Base-by-base conservation (phyloP, 306 rosid species). In the Aeschynomene evenia region DNA sequence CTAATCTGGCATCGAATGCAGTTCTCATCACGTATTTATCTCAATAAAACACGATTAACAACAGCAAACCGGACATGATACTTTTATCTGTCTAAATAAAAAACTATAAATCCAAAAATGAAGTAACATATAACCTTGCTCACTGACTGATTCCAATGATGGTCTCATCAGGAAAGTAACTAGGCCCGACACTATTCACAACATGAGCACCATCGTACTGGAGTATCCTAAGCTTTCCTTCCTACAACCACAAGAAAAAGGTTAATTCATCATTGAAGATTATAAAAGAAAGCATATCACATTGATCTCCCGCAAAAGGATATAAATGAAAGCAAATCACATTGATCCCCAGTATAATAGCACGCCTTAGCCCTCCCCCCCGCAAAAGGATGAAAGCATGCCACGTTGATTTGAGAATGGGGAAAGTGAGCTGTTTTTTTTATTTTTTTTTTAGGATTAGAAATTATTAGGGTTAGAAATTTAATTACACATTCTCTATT, bases 131-230 rank as follows among this genome's bases (percentile, higher is more conserved):
- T 65, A 79, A 81, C 84, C 81, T 76, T 66, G 70, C 51, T 85
- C 66, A 77, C 55, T 83, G 80, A 66, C 56, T 66, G 73, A 71
- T 82, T 58, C 79, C 76, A 10, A 83, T 63, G 7, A 70, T 22
- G 68, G 77, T 80, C 37, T 84, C 85, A 45, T 82, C 86, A 0
- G 92, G 79, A 68, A 77, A 74, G 79, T 80, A 82, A 74, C 79
- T 84, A 37, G 85, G 74, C 70, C 85, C 84, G 10, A 76, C 29
- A 26, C 78, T 81, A 59, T 21, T 74, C 19, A 42, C 77, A 36
- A 73, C 62, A 11, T 71, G 81, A 64, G 65, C 80, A 59, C 82
- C 80, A n/a, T n/a, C n/a, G n/a, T n/a, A n/a, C n/a, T n/a, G n/a
- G n/a, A n/a, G n/a, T n/a, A n/a, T n/a, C n/a, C n/a, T n/a, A n/a